Percentiles rank a stretch among this genome's conserved stretches.
phyloP scores from a whole-genome alignment of 345 rosid species.

The Salix exigua region DNA sequence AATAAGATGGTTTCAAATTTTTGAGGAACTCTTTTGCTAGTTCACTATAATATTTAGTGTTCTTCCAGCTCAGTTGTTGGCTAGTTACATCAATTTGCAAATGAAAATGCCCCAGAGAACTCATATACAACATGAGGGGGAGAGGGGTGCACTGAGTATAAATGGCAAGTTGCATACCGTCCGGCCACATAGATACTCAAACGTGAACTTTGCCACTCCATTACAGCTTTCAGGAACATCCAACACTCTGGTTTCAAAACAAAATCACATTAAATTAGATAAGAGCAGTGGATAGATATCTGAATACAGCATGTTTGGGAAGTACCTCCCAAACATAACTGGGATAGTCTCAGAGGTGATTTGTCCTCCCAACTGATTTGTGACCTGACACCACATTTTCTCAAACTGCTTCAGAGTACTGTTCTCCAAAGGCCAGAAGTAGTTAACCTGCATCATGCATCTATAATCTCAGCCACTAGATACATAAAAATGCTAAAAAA shows the following conservation, averaged over 20 bases:
- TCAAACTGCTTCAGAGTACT: constrained; percentile 49
- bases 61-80: background rate
- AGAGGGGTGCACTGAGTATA: background rate
- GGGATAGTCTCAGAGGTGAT: constrained; percentile 57
- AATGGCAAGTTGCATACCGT: constrained; percentile 42
- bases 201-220: constrained; percentile 75
- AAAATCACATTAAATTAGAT: constrained; percentile 1
- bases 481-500: constrained; percentile 6
- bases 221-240: constrained; percentile 81
- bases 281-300: background rate
- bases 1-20: background rate
- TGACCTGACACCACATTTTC: constrained; percentile 63
- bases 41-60: background rate
- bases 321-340: constrained; percentile 95
- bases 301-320: background rate
- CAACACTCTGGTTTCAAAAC: constrained; percentile 45
- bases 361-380: constrained; percentile 50
- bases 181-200: constrained; percentile 77
- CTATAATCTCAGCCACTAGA: constrained; percentile 21
- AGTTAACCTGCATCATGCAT: constrained; percentile 52
- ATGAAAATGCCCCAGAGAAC: background rate
- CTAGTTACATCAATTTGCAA: background rate
- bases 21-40: background rate
- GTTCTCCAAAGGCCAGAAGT: constrained; percentile 67
- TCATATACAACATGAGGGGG: background rate